Evolutionary conservation across 2,329 filamentous ascomycete species (phyloP).

Genomic region (Diaporthe caulivora): DNA sequence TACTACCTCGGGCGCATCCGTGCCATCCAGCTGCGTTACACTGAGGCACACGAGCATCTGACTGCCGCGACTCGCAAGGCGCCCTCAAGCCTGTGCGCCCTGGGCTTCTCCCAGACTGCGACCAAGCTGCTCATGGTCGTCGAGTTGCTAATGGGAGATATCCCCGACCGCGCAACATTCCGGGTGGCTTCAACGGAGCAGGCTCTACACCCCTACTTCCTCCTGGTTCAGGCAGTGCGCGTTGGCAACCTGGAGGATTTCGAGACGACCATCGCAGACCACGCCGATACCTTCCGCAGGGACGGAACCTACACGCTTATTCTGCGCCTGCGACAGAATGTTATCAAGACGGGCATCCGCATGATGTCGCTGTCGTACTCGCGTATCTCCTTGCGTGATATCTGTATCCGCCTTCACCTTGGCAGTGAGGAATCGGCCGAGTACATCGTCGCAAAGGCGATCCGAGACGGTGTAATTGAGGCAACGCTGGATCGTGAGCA

Average conservation of each 20-base stretch:
- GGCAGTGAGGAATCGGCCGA: constrained; percentile 98
- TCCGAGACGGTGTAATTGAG: constrained; percentile 96
- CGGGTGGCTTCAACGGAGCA: constrained; percentile 88
- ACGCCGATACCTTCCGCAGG: constrained; percentile 87
- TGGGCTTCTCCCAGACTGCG: constrained; percentile 95
- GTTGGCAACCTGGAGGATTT: constrained; percentile 97
- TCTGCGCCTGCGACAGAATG: constrained; percentile 94
- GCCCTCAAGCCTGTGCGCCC: constrained; percentile 87
- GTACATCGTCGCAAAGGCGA: constrained; percentile 99
- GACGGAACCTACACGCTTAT: constrained; percentile 97
- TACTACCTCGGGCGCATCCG: constrained; percentile 98
- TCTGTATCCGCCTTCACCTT: constrained; percentile 93
- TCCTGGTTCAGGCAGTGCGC: constrained; percentile 93
- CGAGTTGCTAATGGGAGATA: constrained; percentile 97
- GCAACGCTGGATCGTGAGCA: constrained; percentile 93
- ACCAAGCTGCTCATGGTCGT: constrained; percentile 97
- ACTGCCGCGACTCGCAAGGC: constrained; percentile 95
- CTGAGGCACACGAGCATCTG: constrained; percentile 94
- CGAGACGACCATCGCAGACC: constrained; percentile 83
- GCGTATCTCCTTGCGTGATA: constrained; percentile 95
- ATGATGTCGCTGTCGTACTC: constrained; percentile 99
- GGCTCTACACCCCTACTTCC: constrained; percentile 91
- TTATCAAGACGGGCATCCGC: constrained; percentile 98
- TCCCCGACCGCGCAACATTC: constrained; percentile 95
- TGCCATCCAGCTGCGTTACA: constrained; percentile 96